Base-by-base conservation (phyloP, 2,329 filamentous ascomycete genomes). In the Stemphylium beticola region DNA sequence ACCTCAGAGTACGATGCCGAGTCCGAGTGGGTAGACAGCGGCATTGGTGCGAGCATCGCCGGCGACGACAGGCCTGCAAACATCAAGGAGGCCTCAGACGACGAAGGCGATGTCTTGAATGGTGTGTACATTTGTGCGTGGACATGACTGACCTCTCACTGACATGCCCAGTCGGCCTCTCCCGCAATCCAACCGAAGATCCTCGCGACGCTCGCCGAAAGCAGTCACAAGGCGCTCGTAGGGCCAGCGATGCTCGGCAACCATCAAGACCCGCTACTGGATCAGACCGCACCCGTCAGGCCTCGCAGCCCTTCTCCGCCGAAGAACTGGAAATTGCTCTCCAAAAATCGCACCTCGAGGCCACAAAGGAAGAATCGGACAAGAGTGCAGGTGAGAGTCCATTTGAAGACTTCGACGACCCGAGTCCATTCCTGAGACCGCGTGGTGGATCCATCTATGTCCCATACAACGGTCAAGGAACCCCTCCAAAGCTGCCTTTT, bases 311-410 rank as follows among this genome's bases (percentile, higher is more conserved):
- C 1, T 82, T 81, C 58, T 74, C 77, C 2, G 71, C 77, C 22
- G 76, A 79, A 45, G 78, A 81, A 24, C 72, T 82, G 40, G 75
- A 76, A 37, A 63, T 76, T 8, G 79, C 79, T 0, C 62, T 81
- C 47, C 69, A 77, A 44, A 69, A 72, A 36, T 78, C 77, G 4
- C 74, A 77, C 38, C 64, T 75, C 12, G 71, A 72, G 39, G 55
- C 65, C 9, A 67, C 67, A 4, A 65, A 63, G 29, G 67, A 72
- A 42, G 69, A 73, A 39, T 65, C 60, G 20, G 69, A 69, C 38
- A 59, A 60, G 44, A 70, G 68, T 49, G 57, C 63, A 8, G 51
- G 53, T 15, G 55, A 49, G 15, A 67, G 60, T 11, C 64, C 66
- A 1, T 51, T 49, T 15, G 56, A 65, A 10, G 60, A 62, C 33